These are phyloP conservation scores for Maudiozyma bulderi DNA, from an alignment of 805 yeast genomes.

Conservation along the genomic window DNA sequence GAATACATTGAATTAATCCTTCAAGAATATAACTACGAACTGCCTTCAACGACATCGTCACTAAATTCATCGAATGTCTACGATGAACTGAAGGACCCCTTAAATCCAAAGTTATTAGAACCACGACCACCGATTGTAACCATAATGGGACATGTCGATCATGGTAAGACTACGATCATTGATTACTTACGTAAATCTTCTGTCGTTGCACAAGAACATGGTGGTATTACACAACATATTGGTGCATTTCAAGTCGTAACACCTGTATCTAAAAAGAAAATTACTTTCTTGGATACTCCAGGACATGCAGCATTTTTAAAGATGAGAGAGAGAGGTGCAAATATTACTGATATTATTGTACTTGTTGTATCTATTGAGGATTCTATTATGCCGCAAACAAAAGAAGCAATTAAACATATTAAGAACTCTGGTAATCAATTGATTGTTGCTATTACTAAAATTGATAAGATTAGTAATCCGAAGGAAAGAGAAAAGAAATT, in stretches of 20 bases:
- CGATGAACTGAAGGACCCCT: conserved; percentile 49
- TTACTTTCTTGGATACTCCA: conserved; percentile 93
- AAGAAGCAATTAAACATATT: conserved; percentile 91
- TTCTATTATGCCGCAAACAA: conserved; percentile 94
- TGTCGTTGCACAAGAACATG: conserved; percentile 76
- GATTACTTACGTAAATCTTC: conserved; percentile 80
- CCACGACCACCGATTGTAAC: conserved; percentile 91
- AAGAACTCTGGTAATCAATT: conserved; percentile 42
- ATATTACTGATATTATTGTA: conserved; percentile 82
- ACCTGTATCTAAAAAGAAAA: conserved; percentile 59
- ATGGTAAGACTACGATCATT: conserved; percentile 90
- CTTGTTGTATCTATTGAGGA: conserved; percentile 96
- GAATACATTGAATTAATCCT: conserved; percentile 84
- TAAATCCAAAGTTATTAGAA: conserved; percentile 39
- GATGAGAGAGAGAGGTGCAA: conserved; percentile 95
- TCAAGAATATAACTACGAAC: conserved; percentile 76
- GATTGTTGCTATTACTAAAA: conserved; percentile 87
- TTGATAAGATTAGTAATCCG: conserved; percentile 51
- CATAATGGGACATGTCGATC: conserved; percentile 98
- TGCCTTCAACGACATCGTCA: conserved; percentile 37
- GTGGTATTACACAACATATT: conserved; percentile 96
- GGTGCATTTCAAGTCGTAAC: conserved; percentile 92
- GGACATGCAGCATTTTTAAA: conserved; percentile 96
- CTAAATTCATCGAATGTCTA: conserved; percentile 36
- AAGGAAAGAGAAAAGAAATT: conserved; percentile 47